phyloP scores from a whole-genome alignment of 495 filamentous ascomycete species.

The Hypoxylon subgilvum region DNA sequence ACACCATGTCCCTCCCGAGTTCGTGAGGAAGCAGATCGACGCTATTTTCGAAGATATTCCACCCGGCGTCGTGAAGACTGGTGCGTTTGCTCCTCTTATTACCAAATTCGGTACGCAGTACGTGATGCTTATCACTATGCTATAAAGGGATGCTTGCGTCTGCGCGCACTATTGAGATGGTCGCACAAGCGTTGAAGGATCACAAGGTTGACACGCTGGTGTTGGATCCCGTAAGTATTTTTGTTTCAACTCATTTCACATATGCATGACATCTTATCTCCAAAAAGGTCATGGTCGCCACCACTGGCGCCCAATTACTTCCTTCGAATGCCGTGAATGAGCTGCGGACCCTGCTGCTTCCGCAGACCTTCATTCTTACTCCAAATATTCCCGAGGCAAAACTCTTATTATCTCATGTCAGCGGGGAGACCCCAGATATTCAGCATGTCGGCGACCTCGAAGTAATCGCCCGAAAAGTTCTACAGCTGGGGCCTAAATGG shows the following conservation, averaged over 20 bases:
- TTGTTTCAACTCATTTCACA: neutral
- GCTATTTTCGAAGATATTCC: conserved; percentile 82
- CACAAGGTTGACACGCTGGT: conserved; percentile 70
- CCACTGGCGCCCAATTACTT: conserved; percentile 77
- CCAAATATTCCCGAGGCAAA: conserved; percentile 92
- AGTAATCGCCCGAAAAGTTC: conserved; percentile 68
- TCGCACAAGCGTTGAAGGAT: conserved; percentile 68
- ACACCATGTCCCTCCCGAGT: conserved; percentile 76
- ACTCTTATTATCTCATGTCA: conserved; percentile 68
- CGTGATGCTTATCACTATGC: conserved; percentile 7
- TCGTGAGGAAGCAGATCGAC: conserved; percentile 84
- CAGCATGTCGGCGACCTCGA: conserved; percentile 65
- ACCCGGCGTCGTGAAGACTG: conserved; percentile 89
- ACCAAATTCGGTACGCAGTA: neutral
- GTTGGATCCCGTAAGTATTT: conserved; percentile 75
- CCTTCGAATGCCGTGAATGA: conserved; percentile 69
- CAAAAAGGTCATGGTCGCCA: conserved; percentile 87
- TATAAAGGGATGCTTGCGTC: conserved; percentile 88
- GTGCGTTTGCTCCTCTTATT: conserved; percentile 53
- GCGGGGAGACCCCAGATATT: conserved; percentile 55
- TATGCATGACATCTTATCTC: conserved; percentile 11
- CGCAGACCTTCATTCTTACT: conserved; percentile 78
- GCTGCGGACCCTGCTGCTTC: conserved; percentile 72
- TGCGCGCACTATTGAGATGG: conserved; percentile 72
- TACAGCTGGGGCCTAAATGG: conserved; percentile 72